A percentile compares a stretch with the other conserved stretches of the same genome.
Conservation (phyloP, 345 rosid genomes). For the Eucalyptus grandis region DNA sequence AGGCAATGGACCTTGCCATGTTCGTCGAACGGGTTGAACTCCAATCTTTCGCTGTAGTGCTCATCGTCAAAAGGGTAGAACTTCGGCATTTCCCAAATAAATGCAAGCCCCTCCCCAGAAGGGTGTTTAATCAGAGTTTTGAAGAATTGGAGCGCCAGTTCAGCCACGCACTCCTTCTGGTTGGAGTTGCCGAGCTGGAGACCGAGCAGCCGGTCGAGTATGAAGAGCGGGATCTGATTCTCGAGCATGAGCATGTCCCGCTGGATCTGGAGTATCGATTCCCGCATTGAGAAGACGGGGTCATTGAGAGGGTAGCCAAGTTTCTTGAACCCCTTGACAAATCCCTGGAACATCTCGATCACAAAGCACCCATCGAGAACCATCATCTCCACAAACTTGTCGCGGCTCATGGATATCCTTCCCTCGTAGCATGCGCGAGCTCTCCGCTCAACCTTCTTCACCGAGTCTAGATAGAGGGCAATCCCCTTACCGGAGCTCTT, state of each 20-base stretch:
- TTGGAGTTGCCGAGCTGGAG: constrained; percentile 35
- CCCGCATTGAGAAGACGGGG: constrained; percentile 67
- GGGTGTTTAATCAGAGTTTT: constrained; percentile 32
- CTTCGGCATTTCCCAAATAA: too few relatives aligned
- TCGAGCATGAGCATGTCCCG: constrained; percentile 82
- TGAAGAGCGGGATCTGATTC: constrained; percentile 64
- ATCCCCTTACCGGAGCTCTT: constrained; percentile 41
- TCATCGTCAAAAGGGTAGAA: too few relatives aligned
- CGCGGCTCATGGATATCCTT: constrained; percentile 26
- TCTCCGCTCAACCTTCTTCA: constrained; percentile 52
- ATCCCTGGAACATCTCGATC: constrained; percentile 39
- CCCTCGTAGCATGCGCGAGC: constrained; percentile 65
- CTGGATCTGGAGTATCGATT: constrained; percentile 66
- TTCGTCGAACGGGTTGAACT: constrained; percentile 53
- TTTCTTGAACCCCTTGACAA: constrained; percentile 10
- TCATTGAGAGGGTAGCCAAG: constrained; percentile 62
- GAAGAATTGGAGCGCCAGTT: constrained; percentile 50
- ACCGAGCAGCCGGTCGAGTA: constrained; percentile 45
- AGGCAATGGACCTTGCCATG: constrained; percentile 55
- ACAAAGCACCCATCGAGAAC: constrained; percentile 77
- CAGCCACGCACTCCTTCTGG: constrained; percentile 39
- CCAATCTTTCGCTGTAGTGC: constrained; percentile 2
- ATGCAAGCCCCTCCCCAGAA: too few relatives aligned
- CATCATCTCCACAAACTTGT: constrained; percentile 69
- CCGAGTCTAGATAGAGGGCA: constrained; percentile 40